Evolutionary conservation across 2,329 filamentous ascomycete species (phyloP).

Genomic region (Didymella pinodella): DNA sequence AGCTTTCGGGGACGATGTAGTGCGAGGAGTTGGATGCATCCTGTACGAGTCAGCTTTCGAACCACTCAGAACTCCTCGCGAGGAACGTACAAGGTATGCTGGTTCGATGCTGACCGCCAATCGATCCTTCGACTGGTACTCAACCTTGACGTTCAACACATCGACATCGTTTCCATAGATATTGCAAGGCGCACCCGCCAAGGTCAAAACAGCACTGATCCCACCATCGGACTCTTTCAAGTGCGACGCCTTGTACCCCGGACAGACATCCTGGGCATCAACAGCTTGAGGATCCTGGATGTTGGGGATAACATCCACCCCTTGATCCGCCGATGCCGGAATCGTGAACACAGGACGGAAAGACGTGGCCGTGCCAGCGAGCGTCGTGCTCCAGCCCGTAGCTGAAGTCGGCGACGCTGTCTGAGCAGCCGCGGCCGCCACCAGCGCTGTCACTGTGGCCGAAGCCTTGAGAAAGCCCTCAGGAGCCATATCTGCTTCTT

Average conservation of each 20-base stretch:
- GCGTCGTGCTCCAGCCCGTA: conserved; percentile 32
- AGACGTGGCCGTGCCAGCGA: conserved; percentile 41
- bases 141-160: conserved; percentile 70
- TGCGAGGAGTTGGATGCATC: conserved; percentile 68
- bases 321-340: conserved; percentile 46
- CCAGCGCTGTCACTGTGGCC: conserved; percentile 34
- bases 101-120: conserved; percentile 76
- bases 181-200: conserved; percentile 69
- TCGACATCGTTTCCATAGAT: conserved; percentile 79
- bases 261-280: conserved; percentile 69
- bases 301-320: conserved; percentile 62
- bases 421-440: conserved; percentile 36
- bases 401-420: conserved; percentile 30
- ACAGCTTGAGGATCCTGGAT: conserved; percentile 69
- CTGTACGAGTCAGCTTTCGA: conserved; percentile 27
- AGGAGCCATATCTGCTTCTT: conserved; percentile 15
- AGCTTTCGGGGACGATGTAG: conserved; percentile 70
- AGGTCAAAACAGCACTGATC: conserved; percentile 60
- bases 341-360: conserved; percentile 49
- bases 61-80: neutral
- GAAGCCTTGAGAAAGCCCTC: conserved; percentile 35
- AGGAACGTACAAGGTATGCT: conserved; percentile 59
- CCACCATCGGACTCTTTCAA: conserved; percentile 57
- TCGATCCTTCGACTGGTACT: conserved; percentile 70
- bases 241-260: conserved; percentile 64